phyloP scores from a whole-genome alignment of 352 stramenopile species.

The Phytophthora brassicae region DNA sequence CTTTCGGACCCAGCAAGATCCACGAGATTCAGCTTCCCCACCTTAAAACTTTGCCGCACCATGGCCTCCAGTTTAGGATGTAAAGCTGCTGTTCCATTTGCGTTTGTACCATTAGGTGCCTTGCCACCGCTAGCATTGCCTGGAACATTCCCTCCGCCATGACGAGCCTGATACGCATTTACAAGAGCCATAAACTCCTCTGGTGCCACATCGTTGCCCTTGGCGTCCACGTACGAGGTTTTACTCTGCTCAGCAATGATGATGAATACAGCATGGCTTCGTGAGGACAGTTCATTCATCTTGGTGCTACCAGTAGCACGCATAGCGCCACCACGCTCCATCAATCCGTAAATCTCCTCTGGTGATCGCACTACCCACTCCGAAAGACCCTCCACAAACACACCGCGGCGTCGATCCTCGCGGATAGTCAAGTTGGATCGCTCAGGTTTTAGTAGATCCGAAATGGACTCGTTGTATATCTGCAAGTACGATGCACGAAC shows the following conservation, averaged over 20 bases:
- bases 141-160: conserved; percentile 27
- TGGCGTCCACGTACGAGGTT: conserved; percentile 86
- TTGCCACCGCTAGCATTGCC: conserved; percentile 15
- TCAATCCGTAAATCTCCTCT: conserved; percentile 94
- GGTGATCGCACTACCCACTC: conserved; percentile 94
- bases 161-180: conserved; percentile 67
- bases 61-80: conserved; percentile 87
- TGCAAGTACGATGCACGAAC: conserved; percentile 93
- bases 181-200: conserved; percentile 88
- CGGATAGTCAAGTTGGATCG: conserved; percentile 91
- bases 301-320: conserved; percentile 84
- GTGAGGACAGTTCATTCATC: conserved; percentile 89
- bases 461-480: conserved; percentile 96
- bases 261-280: conserved; percentile 93
- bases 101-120: conserved; percentile 17
- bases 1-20: conserved; percentile 92
- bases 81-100: conserved; percentile 37
- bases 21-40: conserved; percentile 94
- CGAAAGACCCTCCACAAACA: conserved; percentile 94
- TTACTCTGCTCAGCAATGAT: conserved; percentile 94
- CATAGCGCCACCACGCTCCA: conserved; percentile 89
- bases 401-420: conserved; percentile 91
- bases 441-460: conserved; percentile 93
- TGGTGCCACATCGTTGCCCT: conserved; percentile 73
- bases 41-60: conserved; percentile 92